These are phyloP conservation scores for Lagerstroemia speciosa DNA, from an alignment of 345 rosid genomes.

Conservation along the genomic window DNA sequence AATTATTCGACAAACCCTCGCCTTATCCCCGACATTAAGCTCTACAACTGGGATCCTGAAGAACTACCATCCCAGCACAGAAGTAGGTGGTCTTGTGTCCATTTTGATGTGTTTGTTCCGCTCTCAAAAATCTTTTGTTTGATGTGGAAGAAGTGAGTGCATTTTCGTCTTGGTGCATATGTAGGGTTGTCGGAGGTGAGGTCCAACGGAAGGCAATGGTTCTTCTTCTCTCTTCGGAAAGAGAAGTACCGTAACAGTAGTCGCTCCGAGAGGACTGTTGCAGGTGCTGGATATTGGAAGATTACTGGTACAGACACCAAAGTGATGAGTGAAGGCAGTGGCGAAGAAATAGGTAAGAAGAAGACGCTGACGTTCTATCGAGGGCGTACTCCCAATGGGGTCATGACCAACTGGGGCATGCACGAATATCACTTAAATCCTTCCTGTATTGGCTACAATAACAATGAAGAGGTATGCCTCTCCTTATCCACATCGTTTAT, in stretches of 20 bases:
- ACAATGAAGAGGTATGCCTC: neutral
- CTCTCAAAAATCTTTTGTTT: too few species aligned
- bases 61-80: too few species aligned
- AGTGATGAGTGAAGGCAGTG: slow-evolving; percentile 8
- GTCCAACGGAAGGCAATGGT: neutral
- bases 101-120: too few species aligned
- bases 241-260: slow-evolving; percentile 17
- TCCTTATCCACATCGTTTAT: neutral
- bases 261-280: slow-evolving; percentile 14
- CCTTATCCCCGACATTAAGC: too few species aligned
- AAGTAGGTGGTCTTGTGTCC: too few species aligned
- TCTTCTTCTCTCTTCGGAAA: neutral
- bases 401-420: slow-evolving; percentile 20
- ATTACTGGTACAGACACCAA: slow-evolving; percentile 24
- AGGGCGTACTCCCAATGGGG: neutral
- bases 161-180: too few species aligned
- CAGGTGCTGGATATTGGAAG: slow-evolving; percentile 44
- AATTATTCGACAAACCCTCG: too few species aligned
- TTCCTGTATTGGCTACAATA: neutral
- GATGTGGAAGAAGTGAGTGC: too few species aligned
- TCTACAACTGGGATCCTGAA: too few species aligned
- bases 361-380: neutral
- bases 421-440: slow-evolving; percentile 21
- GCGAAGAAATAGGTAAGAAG: neutral
- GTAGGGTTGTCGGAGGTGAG: neutral